Base-by-base conservation (phyloP, 2,329 filamentous ascomycete genomes). In the Sphaerulina vaccinii region DNA sequence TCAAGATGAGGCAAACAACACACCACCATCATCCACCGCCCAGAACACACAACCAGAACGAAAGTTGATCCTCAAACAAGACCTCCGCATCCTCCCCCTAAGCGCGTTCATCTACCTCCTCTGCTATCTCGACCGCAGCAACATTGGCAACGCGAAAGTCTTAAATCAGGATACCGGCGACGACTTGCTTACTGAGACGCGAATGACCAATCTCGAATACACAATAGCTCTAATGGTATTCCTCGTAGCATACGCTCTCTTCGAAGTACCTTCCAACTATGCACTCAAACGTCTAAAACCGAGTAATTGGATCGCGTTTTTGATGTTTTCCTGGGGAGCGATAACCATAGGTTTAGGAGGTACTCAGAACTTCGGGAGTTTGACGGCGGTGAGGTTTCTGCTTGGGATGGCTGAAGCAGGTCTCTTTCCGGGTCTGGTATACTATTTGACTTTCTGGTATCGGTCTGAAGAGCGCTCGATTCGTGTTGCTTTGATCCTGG, bases 61-160 rank as follows among this genome's bases (percentile, higher is more conserved):
- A 38, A 43, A 52, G 4, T 38, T 61, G 18, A 44, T 61, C 6
- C 51, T 55, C 24, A 62, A 64, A 40, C 82, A 86, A 61, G 85
- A 87, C 65, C 53, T 80, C 15, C 76, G 79, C 49, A 84, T 87
- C 51, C 71, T 87, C 11, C 84, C 85, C 1, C 70, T 87, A 11
- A 80, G 76, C n/a, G 80, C 81, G 5, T 71, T 68, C 46, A 84
- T 87, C 44, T 88, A 86, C 66, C 75, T 87, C 39, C 75, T 87
- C 18, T 85, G 81, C 68, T 87, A 84, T 65, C 76, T 87, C 19
- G 84, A 87, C 35, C 81, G 47, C 15, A 54, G 51, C 49, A 88
- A 87, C 67, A 87, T 88, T 13, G 59, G 55, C 15, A 56, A 59
- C 18, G 54, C 53, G 16, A 54, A 81, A 67, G 80, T 86, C 21